A percentile compares a stretch with the other conserved stretches of the same genome.
phyloP scores from a whole-genome alignment of 1,284 basidiomycete species.

The Cryptococcus jaspeensis region DNA sequence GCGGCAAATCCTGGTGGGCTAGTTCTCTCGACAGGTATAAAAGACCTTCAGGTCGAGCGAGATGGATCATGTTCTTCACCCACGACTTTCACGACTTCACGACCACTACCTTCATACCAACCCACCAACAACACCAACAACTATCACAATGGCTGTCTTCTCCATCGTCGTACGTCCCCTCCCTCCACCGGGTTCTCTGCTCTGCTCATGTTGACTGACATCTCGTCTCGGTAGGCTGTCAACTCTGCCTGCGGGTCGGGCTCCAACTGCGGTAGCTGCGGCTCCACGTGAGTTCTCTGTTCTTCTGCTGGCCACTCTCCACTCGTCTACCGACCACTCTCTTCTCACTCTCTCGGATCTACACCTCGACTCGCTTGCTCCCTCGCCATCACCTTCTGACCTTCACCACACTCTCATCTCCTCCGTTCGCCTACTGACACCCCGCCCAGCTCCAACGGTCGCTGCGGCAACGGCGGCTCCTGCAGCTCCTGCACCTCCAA shows the following conservation, averaged over 20 bases:
- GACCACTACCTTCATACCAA: neutral
- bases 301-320: no score
- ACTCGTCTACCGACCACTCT: neutral
- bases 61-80: neutral
- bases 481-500: constrained; percentile 11
- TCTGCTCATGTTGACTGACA: neutral
- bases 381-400: no score
- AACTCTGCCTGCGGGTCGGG: neutral
- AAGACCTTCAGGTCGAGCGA: no score
- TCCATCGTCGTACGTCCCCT: constrained; percentile 4
- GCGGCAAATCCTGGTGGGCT: no score
- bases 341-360: neutral
- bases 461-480: constrained; percentile 2
- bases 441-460: constrained; percentile 5
- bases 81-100: neutral
- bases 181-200: neutral
- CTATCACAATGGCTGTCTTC: constrained; percentile 14
- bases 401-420: neutral
- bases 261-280: no score
- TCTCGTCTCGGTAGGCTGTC: neutral
- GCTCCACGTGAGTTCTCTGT: no score
- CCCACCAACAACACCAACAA: neutral
- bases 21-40: no score
- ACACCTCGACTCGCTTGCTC: no score
- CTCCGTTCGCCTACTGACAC: neutral